phyloP scores from a whole-genome alignment of 192 early-diverging fungal genomes.

The Paraglomus brasilianum region DNA sequence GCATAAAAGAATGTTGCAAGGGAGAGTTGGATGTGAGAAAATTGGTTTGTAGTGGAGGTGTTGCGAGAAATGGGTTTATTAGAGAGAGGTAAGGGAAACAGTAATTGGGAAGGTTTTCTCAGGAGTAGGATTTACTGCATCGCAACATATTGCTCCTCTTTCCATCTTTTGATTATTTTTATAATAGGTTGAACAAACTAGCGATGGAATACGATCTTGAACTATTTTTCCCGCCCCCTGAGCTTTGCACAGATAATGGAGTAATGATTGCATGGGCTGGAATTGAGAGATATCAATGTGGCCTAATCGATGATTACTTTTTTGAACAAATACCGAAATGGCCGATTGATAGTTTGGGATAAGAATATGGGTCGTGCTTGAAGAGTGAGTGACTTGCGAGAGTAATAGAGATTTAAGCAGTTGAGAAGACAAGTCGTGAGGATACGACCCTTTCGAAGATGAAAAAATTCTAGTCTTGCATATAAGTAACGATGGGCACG shows the following conservation, averaged over 20 bases:
- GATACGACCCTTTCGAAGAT: too few species aligned
- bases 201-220: slow-evolving; percentile 46
- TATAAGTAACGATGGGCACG: too few species aligned
- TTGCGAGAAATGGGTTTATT: slow-evolving; percentile 69
- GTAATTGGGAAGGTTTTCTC: too few species aligned
- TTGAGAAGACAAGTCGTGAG: too few species aligned
- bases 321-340: slow-evolving; percentile 75
- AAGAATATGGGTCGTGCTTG: neutral
- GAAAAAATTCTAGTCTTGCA: too few species aligned
- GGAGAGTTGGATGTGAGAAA: slow-evolving; percentile 40
- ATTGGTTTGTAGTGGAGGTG: slow-evolving; percentile 75
- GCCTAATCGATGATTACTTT: slow-evolving; percentile 67
- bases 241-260: slow-evolving; percentile 79
- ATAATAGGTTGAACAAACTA: slow-evolving; percentile 35
- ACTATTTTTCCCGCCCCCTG: slow-evolving; percentile 74
- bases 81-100: slow-evolving; percentile 32
- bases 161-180: neutral
- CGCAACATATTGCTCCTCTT: neutral
- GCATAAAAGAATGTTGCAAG: slow-evolving; percentile 43
- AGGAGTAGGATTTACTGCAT: too few species aligned
- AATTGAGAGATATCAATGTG: slow-evolving; percentile 63
- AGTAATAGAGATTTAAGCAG: too few species aligned
- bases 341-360: slow-evolving; percentile 59
- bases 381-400: too few species aligned
- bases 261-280: slow-evolving; percentile 87